Conservation (phyloP, 768 basidiomycete species). For the Coprinopsis sp. region DNA sequence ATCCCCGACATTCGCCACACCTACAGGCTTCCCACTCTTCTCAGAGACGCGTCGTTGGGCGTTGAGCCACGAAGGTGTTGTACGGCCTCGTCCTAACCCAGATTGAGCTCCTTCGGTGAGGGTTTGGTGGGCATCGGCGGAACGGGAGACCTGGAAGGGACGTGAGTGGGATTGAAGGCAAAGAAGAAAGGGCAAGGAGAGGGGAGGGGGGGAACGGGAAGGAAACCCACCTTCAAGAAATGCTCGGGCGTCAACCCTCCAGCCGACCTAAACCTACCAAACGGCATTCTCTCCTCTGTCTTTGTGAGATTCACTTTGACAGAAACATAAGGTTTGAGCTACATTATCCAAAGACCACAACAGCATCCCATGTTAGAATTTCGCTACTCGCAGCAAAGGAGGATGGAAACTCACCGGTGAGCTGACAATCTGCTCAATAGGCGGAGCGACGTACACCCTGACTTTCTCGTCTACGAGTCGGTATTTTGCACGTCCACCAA, state of each 20-base stretch:
- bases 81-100: background rate
- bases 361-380: too few species aligned
- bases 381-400: background rate
- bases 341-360: background rate
- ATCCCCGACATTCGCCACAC: too few species aligned
- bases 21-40: background rate
- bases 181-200: too few species aligned
- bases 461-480: conserved; percentile 79
- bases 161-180: background rate
- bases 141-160: too few species aligned
- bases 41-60: background rate
- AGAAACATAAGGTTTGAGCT: conserved; percentile 74
- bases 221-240: conserved; percentile 27
- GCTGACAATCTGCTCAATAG: conserved; percentile 52
- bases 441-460: conserved; percentile 79
- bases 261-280: conserved; percentile 33
- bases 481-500: conserved; percentile 76
- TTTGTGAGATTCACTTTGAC: conserved; percentile 35
- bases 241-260: conserved; percentile 40
- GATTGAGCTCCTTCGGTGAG: too few species aligned
- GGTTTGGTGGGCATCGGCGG: too few species aligned
- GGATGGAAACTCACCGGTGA: conserved; percentile 47
- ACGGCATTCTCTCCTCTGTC: conserved; percentile 30
- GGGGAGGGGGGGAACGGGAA: conserved; percentile 3
- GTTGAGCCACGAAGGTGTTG: conserved; percentile 1